phyloP scores from a whole-genome alignment of 2,329 filamentous ascomycete species.

The Cladosporium velox region DNA sequence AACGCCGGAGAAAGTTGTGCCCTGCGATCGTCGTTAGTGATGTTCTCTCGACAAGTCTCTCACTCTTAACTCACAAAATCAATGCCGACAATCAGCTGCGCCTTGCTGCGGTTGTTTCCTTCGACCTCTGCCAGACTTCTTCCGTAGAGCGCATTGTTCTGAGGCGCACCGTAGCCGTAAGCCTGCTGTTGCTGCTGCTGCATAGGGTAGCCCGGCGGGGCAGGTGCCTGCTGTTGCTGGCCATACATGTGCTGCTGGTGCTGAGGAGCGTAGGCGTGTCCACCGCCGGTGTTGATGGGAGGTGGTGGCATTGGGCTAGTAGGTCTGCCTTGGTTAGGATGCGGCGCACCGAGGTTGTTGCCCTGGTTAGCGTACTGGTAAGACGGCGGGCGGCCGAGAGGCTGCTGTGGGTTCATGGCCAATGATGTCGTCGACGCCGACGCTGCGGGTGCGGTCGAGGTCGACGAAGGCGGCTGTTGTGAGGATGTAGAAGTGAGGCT shows the following conservation, averaged over 20 bases:
- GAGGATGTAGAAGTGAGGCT: constrained; percentile 40
- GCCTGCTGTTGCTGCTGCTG: constrained; percentile 31
- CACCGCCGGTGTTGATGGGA: constrained; percentile 51
- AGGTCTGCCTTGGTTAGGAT: constrained; percentile 51
- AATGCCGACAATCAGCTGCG: constrained; percentile 96
- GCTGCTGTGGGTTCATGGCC: constrained; percentile 56
- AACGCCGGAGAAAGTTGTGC: constrained; percentile 96
- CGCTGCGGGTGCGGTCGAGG: constrained; percentile 30
- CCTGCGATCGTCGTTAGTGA: constrained; percentile 53
- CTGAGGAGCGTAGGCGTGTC: constrained; percentile 52
- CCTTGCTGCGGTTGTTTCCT: constrained; percentile 85
- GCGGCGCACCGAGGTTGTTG: constrained; percentile 38
- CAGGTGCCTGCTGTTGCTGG: constrained; percentile 30
- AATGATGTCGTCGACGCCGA: constrained; percentile 53
- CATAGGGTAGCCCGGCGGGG: constrained; percentile 41
- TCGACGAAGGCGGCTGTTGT: constrained; percentile 26
- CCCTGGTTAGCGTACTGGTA: constrained; percentile 58
- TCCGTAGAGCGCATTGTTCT: constrained; percentile 26
- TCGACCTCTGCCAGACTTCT: constrained; percentile 66
- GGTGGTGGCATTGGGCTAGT: constrained; percentile 46
- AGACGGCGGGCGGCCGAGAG: constrained; percentile 63
- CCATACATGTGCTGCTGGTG: constrained; percentile 47
- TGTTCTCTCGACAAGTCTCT: neutral
- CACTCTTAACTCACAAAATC: constrained; percentile 73
- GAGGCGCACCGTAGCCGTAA: constrained; percentile 22